These are phyloP conservation scores for Colletotrichum sp. DNA, from an alignment of 2,329 filamentous ascomycete species.

Conservation along the genomic window DNA sequence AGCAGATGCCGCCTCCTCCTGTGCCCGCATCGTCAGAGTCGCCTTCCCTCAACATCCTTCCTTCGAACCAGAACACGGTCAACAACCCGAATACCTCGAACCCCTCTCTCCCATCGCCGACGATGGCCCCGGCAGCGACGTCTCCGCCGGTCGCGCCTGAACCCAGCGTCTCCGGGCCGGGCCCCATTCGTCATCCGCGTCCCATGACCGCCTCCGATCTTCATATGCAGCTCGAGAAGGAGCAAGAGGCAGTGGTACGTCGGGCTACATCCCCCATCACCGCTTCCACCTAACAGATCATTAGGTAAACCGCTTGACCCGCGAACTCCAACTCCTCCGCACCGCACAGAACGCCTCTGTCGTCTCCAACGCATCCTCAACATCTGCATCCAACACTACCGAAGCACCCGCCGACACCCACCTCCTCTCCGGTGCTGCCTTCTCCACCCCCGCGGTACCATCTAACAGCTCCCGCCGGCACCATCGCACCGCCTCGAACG, in stretches of 20 bases:
- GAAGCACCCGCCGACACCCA: slow-evolving; percentile 52
- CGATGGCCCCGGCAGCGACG: slow-evolving; percentile 28
- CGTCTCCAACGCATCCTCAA: slow-evolving; percentile 69
- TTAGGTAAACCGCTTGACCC: slow-evolving; percentile 89
- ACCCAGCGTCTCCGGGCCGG: slow-evolving; percentile 59
- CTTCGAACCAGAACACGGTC: slow-evolving; percentile 58
- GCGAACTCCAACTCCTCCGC: slow-evolving; percentile 86
- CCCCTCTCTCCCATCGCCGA: slow-evolving; percentile 35
- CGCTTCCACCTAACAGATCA: neutral
- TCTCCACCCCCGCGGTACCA: slow-evolving; percentile 63
- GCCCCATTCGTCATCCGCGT: slow-evolving; percentile 83
- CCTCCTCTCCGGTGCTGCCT: slow-evolving; percentile 61
- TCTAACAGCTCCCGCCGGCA: slow-evolving; percentile 55
- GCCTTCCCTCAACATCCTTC: slow-evolving; percentile 60
- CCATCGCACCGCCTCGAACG: slow-evolving; percentile 63
- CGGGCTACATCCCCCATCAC: neutral
- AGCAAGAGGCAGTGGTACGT: slow-evolving; percentile 90
- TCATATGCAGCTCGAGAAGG: slow-evolving; percentile 89
- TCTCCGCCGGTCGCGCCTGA: slow-evolving; percentile 20
- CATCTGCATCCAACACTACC: slow-evolving; percentile 57
- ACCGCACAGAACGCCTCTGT: slow-evolving; percentile 71
- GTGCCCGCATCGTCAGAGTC: slow-evolving; percentile 22
- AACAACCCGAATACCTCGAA: slow-evolving; percentile 40
- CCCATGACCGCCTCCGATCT: slow-evolving; percentile 89
- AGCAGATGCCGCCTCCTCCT: slow-evolving; percentile 34